Evolutionary conservation across 352 stramenopile species (phyloP).

Genomic region (Globisporangium sylvaticum): DNA sequence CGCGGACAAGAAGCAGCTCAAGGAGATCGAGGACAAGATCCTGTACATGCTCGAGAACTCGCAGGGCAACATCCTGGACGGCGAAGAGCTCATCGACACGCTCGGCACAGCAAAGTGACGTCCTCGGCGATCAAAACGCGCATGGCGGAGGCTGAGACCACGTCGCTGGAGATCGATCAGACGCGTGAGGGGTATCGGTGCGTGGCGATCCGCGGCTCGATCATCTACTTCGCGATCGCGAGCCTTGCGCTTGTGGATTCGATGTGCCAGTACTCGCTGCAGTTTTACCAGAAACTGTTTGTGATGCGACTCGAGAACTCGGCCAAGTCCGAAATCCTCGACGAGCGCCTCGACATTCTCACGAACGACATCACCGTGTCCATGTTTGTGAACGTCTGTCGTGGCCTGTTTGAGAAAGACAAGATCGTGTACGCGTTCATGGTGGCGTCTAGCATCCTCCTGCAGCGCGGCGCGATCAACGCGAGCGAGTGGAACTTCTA

Average conservation of each 20-base stretch:
- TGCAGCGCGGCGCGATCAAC: slow-evolving; percentile 70
- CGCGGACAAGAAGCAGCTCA: slow-evolving; percentile 90
- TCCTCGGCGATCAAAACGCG: slow-evolving; percentile 88
- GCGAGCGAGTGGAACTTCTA: slow-evolving; percentile 87
- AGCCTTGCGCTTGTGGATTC: slow-evolving; percentile 89
- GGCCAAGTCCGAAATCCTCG: slow-evolving; percentile 74
- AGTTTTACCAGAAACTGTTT: slow-evolving; percentile 93
- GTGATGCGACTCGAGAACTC: slow-evolving; percentile 84
- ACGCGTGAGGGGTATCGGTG: slow-evolving; percentile 90
- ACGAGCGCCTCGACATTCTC: slow-evolving; percentile 85
- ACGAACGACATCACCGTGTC: slow-evolving; percentile 90
- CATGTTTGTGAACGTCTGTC: slow-evolving; percentile 94
- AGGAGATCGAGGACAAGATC: slow-evolving; percentile 95
- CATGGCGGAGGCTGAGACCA: slow-evolving; percentile 88
- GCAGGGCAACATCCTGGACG: slow-evolving; percentile 92
- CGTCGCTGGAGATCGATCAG: slow-evolving; percentile 87
- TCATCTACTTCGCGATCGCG: slow-evolving; percentile 94
- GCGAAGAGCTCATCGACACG: slow-evolving; percentile 92
- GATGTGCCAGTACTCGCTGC: slow-evolving; percentile 95
- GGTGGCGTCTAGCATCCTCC: slow-evolving; percentile 86
- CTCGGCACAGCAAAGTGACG: slow-evolving; percentile 89
- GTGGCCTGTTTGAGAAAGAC: slow-evolving; percentile 93
- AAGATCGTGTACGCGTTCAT: slow-evolving; percentile 95
- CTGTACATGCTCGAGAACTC: slow-evolving; percentile 92
- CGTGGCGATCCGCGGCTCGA: slow-evolving; percentile 86